phyloP scores from a whole-genome alignment of 306 rosid genomes.

The Mimosa pudica region DNA sequence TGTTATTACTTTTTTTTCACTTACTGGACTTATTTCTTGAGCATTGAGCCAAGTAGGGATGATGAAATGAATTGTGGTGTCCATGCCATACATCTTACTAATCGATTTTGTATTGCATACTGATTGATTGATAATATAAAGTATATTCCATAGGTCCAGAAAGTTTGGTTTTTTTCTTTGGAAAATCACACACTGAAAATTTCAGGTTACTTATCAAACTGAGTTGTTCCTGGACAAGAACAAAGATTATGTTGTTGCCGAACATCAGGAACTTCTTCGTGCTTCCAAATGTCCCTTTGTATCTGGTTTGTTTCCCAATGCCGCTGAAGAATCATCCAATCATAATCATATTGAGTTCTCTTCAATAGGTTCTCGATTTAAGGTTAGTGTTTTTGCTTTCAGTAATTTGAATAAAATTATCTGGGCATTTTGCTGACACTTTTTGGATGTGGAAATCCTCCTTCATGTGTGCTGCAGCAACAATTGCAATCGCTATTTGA shows the following conservation, averaged over 20 bases:
- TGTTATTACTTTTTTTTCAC: conserved; percentile 11
- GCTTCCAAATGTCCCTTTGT: conserved; percentile 86
- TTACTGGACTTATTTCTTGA: background rate
- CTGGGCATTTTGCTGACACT: conserved; percentile 30
- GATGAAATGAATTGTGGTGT: background rate
- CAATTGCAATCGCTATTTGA: conserved; percentile 90
- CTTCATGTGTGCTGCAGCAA: conserved; percentile 69
- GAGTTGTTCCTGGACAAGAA: conserved; percentile 98
- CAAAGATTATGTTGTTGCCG: conserved; percentile 99
- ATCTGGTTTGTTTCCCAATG: conserved; percentile 70
- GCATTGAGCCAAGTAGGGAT: background rate
- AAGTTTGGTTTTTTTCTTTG: conserved; percentile 31
- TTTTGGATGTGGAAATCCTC: conserved; percentile 38
- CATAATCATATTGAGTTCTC: conserved; percentile 76
- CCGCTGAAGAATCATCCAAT: conserved; percentile 89
- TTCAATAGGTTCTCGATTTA: conserved; percentile 97
- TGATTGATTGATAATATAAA: conserved; percentile 11
- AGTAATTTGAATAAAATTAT: conserved; percentile 1
- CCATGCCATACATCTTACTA: background rate
- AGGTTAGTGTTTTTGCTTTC: conserved; percentile 54
- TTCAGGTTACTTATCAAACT: conserved; percentile 97
- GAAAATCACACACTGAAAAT: conserved; percentile 34
- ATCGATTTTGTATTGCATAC: background rate
- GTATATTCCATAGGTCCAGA: conserved; percentile 32
- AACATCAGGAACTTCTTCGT: conserved; percentile 85